Evolutionary conservation across 78 protist genomes (phyloP), one percentile per base, ranked within the genome.

Genomic region (Paulinella micropora): DNA sequence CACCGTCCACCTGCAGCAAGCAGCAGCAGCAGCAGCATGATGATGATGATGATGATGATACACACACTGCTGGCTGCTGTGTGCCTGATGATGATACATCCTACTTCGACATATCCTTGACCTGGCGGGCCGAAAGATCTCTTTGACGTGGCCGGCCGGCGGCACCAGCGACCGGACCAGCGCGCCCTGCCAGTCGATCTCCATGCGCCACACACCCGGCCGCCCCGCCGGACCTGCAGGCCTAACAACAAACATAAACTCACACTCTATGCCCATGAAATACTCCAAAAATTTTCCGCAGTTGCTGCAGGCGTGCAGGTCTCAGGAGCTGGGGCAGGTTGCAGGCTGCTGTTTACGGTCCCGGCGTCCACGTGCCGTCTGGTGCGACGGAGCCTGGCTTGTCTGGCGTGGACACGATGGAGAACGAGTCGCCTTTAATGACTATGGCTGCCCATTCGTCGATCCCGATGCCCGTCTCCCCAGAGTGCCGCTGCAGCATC

Each of bases 401-500:
- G 41, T 3, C 39, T 37, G 39, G 87, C 23, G 4, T 3, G 4
- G 37, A 23, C 34, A 83, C 3, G 31, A 83, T 34, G 23, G 4
- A 28, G 87, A 34, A 83, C 69, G 37, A 29, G 6, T 36, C 87
- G 31, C 39, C 87, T 31, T 37, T 34, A 15, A 83, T 34, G 9
- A 83, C 41, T 1, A 83, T 26, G 3, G 87, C 87, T 23, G 87
- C 87, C 87, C 87, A 83, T 23, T 83, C 32, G 41, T 83, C 87
- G 39, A 83, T 39, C 34, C 34, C 2, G 28, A 83, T 1, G 4
- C 87, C 87, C 3, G 2, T 6, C 87, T 83, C 87, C 15, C 87
- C 87, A 34, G 34, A 34, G 28, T 83, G 87, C 3, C 87, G 39
- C 41, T 32, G 87, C 34, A 83, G 39, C 87, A 83, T 39, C 28